These are phyloP conservation scores for Cyclostephanos tholiformis DNA, from an alignment of 108 stramenopile species.

Conservation along the genomic window DNA sequence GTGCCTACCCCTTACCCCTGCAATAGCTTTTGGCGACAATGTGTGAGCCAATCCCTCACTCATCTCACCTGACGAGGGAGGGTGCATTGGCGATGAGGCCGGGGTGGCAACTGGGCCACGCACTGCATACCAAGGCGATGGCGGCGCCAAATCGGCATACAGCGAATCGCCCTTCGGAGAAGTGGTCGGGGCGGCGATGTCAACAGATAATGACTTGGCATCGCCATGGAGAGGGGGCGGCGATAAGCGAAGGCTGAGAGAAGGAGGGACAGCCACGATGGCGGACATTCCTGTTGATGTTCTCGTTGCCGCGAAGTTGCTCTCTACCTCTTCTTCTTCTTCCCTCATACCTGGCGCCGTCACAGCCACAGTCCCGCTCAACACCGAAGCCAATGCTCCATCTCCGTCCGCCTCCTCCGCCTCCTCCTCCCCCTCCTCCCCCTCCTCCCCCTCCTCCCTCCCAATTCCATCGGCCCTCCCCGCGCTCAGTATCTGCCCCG, in stretches of 20 bases:
- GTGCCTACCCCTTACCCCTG: no score
- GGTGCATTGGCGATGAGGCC: not conserved
- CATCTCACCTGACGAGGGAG: no score
- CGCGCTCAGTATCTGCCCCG: not conserved
- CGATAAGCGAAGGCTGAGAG: not conserved
- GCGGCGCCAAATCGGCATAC: constrained; percentile 10
- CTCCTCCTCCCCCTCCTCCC: no score
- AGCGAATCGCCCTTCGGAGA: not conserved
- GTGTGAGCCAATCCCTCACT: no score
- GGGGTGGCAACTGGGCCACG: not conserved
- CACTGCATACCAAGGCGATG: not conserved
- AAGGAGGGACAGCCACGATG: no score
- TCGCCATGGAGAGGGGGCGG: not conserved
- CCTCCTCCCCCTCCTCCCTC: not conserved
- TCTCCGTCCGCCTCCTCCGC: not conserved
- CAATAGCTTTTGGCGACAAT: no score
- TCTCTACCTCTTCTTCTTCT: not conserved
- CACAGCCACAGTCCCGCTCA: not conserved
- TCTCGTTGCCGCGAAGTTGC: not conserved
- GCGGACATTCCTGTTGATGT: no score
- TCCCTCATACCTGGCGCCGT: not conserved
- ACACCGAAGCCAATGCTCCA: no score
- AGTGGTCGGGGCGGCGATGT: not conserved
- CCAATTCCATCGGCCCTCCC: not conserved
- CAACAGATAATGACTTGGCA: not conserved